Evolutionary conservation across 2,329 filamentous ascomycete species (phyloP), one percentile per base, ranked within the genome.

Genomic region (Fusarium abutilonis): DNA sequence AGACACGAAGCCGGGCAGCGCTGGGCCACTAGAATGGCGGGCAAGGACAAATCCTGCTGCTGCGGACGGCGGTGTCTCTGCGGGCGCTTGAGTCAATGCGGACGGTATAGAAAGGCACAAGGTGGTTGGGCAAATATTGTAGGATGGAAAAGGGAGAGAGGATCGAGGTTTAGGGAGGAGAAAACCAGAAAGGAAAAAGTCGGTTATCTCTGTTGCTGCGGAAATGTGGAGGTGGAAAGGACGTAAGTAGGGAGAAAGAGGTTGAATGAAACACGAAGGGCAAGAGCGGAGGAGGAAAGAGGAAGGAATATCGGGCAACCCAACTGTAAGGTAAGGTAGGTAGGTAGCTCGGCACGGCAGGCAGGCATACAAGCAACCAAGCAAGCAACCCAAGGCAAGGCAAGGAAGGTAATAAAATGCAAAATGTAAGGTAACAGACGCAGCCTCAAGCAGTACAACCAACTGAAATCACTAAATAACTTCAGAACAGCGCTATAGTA

Each of bases 11-110:
- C 49, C 56, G 55, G 35, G 54, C 62, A 66, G 64, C 64, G 55
- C 47, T 60, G 53, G 48, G 60, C 64, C 60, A 66, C 64, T 63
- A 68, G 59, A 61, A 64, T 63, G 62, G 54, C 60, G 51, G 58
- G 55, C 63, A 68, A 64, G 50, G 48, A 52, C 45, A 59, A 57
- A 56, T 66, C 56, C 62, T 69, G 60, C 60, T 66, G 55, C 53
- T 61, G 64, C 57, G 58, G 55, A 57, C 61, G 51, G 57, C 55
- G 48, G 60, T 64, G 57, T 48, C 52, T 64, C 55, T 64, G 51
- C 59, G 56, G 42, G 45, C 55, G 54, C 54, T 56, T 64, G 60
- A 60, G 60, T 63, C 60, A 60, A 55, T 55, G 55, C 49, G 39
- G 45, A 51, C 31, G 60, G 31, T 36, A 26, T 39, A 45, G 39